Conservation (phyloP, 139 green algal species). For the Astrephomene gubernaculifera region DNA sequence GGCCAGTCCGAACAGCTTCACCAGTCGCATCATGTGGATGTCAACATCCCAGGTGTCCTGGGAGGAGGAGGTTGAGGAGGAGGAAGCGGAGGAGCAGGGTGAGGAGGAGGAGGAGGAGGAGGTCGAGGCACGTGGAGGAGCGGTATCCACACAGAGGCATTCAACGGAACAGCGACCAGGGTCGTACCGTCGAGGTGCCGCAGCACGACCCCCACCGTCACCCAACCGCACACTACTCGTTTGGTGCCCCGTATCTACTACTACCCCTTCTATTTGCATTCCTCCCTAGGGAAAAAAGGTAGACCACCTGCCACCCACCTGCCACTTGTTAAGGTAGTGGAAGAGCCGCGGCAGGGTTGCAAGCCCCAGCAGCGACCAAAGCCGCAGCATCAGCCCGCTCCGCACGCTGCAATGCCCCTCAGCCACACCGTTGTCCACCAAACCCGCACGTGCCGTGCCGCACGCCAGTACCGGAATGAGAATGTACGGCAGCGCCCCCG, state of each 20-base stretch:
- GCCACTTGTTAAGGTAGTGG: conserved; percentile 48
- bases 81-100: neutral
- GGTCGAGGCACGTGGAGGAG: neutral
- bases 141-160: too few species aligned
- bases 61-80: neutral
- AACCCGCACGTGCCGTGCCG: neutral
- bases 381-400: neutral
- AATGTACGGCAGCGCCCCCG: conserved; percentile 46
- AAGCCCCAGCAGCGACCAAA: conserved; percentile 24
- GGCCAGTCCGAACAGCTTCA: conserved; percentile 50
- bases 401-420: neutral
- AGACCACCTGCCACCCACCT: too few species aligned
- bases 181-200: too few species aligned
- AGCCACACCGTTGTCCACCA: neutral
- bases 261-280: too few species aligned
- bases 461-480: conserved; percentile 20
- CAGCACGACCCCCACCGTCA: neutral
- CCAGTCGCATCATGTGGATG: conserved; percentile 51
- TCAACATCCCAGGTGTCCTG: conserved; percentile 47
- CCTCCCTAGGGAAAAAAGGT: too few species aligned
- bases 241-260: too few species aligned
- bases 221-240: too few species aligned
- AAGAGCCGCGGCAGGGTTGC: conserved; percentile 30
- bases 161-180: too few species aligned
- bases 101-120: neutral